Conservation (phyloP, 331 rosid genomes). For the Prunus yedoensis region DNA sequence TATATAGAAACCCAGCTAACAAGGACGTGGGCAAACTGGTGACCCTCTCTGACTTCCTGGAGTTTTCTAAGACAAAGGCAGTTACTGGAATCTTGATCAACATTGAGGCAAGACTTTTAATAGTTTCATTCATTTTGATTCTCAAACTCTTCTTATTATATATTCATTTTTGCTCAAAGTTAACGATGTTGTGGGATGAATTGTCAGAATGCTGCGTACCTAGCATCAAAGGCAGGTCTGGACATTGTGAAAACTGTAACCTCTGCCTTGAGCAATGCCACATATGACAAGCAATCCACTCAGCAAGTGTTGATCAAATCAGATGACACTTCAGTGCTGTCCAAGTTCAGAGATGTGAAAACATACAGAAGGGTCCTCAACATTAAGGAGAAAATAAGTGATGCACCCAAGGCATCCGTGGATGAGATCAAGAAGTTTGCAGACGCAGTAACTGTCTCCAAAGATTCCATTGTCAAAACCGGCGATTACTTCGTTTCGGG, state of each 20-base stretch:
- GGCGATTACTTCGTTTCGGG: conserved; percentile 24
- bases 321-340: conserved; percentile 71
- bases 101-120: conserved; percentile 43
- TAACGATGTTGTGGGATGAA: no score
- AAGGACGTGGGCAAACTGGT: conserved; percentile 65
- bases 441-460: conserved; percentile 49
- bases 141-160: neutral
- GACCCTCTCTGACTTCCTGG: conserved; percentile 70
- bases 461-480: conserved; percentile 20
- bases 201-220: conserved; percentile 74
- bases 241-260: conserved; percentile 62
- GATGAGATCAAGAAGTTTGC: conserved; percentile 72
- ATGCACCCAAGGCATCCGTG: conserved; percentile 39
- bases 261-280: conserved; percentile 60
- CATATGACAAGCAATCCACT: conserved; percentile 63
- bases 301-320: conserved; percentile 71
- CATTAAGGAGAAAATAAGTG: conserved; percentile 29
- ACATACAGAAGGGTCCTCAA: conserved; percentile 55
- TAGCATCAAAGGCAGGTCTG: conserved; percentile 73
- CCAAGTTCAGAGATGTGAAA: conserved; percentile 53
- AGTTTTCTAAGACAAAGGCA: conserved; percentile 74
- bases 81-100: conserved; percentile 62
- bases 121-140: neutral
- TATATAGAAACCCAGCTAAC: conserved; percentile 67
- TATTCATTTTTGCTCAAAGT: no score